Base-by-base conservation (phyloP, 2,329 filamentous ascomycete genomes). In the Colletotrichum australisinense region DNA sequence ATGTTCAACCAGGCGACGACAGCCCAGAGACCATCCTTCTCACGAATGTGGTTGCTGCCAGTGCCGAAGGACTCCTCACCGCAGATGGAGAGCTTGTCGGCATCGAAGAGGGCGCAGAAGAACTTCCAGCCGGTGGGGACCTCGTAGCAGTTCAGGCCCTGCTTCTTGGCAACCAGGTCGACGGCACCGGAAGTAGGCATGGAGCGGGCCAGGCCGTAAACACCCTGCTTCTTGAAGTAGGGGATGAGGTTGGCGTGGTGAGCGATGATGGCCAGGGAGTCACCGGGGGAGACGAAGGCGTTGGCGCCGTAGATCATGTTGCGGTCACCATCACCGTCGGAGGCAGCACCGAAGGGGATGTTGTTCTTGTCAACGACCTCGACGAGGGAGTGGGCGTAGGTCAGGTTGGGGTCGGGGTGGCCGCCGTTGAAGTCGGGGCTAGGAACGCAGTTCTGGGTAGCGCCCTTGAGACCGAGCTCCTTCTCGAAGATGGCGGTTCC, bases 231-330 rank as follows among this genome's bases (percentile, higher is more conserved):
- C 89, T 96, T 93, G 91, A 99, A 99, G 88, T 98, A 99, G 72
- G 97, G 97, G 80, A 99, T 99, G 74, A 98, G 91, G 79, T 98
- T 91, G 78, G 97, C 95, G 83, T 99, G 93, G 88, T 99, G 97
- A 62, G 97, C 95, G 81, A 99, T 99, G 83, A 99, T 99, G 80
- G 97, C 97, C 79, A 99, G 88, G 80, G 95, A 98, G 88, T 99
- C 97, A 81, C 97, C 97, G 8, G 97, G 97, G 8, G 96, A 98
- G 75, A 99, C 97, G 81, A 99, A 99, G 57, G 93, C 92, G 80
- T 97, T 96, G 77, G 96, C 95, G 75, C 97, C 97, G 86, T 99
- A 99, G 81, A 99, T 99, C 97, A 99, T 99, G 91, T 99, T 99
- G 79, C 97, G 94, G 88, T 99, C 97, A 80, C 97, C 97, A 79